A percentile compares a stretch with the other conserved stretches of the same genome.
Evolutionary conservation across 2,329 filamentous ascomycete species (phyloP).

Genomic region (Talaromyces sp.): DNA sequence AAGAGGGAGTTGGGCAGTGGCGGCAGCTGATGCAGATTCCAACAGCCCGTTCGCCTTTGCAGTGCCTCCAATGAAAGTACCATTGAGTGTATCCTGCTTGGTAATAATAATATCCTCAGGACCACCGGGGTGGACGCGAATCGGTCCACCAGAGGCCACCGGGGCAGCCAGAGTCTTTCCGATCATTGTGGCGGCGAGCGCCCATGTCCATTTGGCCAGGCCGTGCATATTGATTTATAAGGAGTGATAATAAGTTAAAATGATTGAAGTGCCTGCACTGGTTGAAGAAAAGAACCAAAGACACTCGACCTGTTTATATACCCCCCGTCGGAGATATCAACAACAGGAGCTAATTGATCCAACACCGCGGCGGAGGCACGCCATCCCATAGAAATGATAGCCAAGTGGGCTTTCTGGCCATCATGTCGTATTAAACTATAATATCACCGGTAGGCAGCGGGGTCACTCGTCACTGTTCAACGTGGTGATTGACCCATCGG

Average conservation of each 20-base stretch:
- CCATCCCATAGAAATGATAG: neutral
- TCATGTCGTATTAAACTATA: neutral
- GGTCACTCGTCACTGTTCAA: neutral
- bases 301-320: neutral
- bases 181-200: slow-evolving; percentile 5
- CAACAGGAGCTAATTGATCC: neutral
- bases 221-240: neutral
- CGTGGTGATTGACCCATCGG: neutral
- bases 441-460: neutral
- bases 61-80: neutral
- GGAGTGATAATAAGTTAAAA: neutral
- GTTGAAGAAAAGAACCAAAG: neutral
- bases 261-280: neutral
- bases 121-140: neutral
- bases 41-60: neutral
- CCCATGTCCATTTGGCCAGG: slow-evolving; percentile 3
- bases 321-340: neutral
- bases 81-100: neutral
- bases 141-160: neutral
- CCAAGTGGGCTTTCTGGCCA: neutral
- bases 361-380: neutral
- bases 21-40: neutral
- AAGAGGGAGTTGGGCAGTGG: neutral
- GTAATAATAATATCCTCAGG: neutral
- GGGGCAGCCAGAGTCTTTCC: slow-evolving; percentile 2